phyloP scores from a whole-genome alignment of 768 basidiomycete species.

The Tylopilus balloui region DNA sequence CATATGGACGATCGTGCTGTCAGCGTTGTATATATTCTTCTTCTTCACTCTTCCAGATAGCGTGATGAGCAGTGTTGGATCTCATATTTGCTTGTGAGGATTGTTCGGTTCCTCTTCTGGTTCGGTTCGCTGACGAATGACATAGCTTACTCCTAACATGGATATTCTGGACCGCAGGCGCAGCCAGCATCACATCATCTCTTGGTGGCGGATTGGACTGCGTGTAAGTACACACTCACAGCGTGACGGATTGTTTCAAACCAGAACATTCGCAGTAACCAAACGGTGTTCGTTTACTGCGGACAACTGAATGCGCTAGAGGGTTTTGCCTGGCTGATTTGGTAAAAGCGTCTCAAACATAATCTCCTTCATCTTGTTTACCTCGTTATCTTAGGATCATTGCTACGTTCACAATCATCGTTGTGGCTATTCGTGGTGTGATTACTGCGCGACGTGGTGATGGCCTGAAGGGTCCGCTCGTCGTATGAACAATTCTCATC shows the following conservation, averaged over 20 bases:
- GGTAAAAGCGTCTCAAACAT: slow-evolving; percentile 36
- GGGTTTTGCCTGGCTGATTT: slow-evolving; percentile 72
- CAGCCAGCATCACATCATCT: slow-evolving; percentile 61
- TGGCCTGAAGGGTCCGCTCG: slow-evolving; percentile 56
- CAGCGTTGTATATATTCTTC: slow-evolving; percentile 46
- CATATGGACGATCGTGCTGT: slow-evolving; percentile 62
- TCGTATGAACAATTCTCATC: slow-evolving; percentile 25
- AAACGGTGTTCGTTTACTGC: slow-evolving; percentile 55
- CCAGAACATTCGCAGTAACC: slow-evolving; percentile 27
- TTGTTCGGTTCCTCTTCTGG: neutral
- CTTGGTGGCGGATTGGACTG: slow-evolving; percentile 72
- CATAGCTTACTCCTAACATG: slow-evolving; percentile 65
- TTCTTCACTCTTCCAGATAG: slow-evolving; percentile 50
- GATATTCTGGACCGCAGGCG: slow-evolving; percentile 75
- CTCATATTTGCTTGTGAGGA: slow-evolving; percentile 61
- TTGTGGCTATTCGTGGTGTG: slow-evolving; percentile 59
- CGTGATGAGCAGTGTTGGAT: slow-evolving; percentile 54
- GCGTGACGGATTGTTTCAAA: neutral
- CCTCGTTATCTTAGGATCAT: slow-evolving; percentile 46
- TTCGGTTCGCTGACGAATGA: slow-evolving; percentile 3
- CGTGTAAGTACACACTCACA: slow-evolving; percentile 37
- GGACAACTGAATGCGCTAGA: slow-evolving; percentile 72
- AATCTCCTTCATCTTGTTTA: neutral
- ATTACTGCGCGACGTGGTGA: slow-evolving; percentile 59
- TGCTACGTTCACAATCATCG: slow-evolving; percentile 54